phyloP scores from a whole-genome alignment of 148 eudicot species.

The Fagopyrum esculentum region DNA sequence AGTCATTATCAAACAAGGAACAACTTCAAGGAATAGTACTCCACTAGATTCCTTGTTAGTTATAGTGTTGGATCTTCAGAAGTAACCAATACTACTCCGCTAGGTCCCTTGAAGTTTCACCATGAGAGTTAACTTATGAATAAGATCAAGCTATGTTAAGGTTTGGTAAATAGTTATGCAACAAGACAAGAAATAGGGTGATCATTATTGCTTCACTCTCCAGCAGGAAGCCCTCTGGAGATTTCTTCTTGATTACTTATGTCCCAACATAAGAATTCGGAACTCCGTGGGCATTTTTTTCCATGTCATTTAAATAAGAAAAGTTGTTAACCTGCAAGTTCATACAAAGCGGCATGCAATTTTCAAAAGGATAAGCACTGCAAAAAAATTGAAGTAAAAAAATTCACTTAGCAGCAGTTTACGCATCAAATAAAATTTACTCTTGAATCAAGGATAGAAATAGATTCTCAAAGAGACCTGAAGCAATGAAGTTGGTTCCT shows the following conservation, averaged over 20 bases:
- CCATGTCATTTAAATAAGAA: conserved; percentile 25
- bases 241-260: conserved; percentile 2
- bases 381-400: neutral
- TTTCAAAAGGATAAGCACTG: neutral
- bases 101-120: conserved; percentile 16
- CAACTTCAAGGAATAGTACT: neutral
- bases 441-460: neutral
- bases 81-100: conserved; percentile 29
- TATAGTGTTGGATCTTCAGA: conserved; percentile 16
- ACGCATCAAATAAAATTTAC: neutral
- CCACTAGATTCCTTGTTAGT: conserved; percentile 8
- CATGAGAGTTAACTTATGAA: too few species aligned
- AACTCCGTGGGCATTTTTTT: conserved; percentile 17
- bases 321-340: conserved; percentile 60
- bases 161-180: too few species aligned
- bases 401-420: neutral
- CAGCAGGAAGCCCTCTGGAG: conserved; percentile 21
- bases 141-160: too few species aligned
- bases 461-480: conserved; percentile 41
- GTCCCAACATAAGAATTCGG: conserved; percentile 19
- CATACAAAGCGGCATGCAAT: conserved; percentile 9
- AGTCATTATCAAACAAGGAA: conserved; percentile 10
- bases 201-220: conserved; percentile 25
- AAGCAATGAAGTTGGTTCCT: conserved; percentile 49
- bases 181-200: too few species aligned